Conservation (phyloP, 345 rosid species). For the Dipteronia sinensis region DNA sequence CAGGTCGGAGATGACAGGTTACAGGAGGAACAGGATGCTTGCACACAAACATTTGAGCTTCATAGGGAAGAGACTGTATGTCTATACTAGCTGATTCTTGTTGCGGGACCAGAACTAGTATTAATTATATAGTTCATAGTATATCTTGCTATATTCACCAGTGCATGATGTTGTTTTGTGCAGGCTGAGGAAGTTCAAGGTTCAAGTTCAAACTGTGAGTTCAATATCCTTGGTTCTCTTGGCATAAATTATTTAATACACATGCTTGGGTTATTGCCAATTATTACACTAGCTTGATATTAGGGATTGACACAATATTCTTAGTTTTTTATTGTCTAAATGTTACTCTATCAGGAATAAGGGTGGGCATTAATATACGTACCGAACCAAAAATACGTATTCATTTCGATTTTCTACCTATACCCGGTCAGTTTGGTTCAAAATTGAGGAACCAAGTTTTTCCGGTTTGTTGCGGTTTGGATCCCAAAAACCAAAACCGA, state of each 20-base stretch:
- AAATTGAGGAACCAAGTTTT: neutral
- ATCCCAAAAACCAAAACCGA: neutral
- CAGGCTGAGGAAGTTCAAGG: conserved; percentile 56
- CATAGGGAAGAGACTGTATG: conserved; percentile 45
- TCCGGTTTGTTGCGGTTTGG: neutral
- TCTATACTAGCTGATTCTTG: conserved; percentile 22
- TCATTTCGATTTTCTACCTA: neutral
- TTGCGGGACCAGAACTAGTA: conserved; percentile 9
- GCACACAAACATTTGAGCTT: conserved; percentile 29
- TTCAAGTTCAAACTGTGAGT: conserved; percentile 54
- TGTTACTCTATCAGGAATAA: neutral
- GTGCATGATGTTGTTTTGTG: conserved; percentile 25
- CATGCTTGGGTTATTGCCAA: neutral
- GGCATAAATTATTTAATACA: conserved; percentile 8
- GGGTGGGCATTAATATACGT: neutral
- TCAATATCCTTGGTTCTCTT: conserved; percentile 21
- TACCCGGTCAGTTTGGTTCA: neutral
- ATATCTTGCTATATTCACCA: conserved; percentile 18
- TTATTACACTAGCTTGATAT: neutral
- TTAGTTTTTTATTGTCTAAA: neutral
- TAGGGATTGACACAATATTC: neutral
- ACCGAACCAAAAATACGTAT: neutral
- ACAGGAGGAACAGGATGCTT: conserved; percentile 31
- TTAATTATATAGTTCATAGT: conserved; percentile 1
- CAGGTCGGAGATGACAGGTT: conserved; percentile 42